Conservation (phyloP, 495 filamentous ascomycete species). For the Letharia lupina region DNA sequence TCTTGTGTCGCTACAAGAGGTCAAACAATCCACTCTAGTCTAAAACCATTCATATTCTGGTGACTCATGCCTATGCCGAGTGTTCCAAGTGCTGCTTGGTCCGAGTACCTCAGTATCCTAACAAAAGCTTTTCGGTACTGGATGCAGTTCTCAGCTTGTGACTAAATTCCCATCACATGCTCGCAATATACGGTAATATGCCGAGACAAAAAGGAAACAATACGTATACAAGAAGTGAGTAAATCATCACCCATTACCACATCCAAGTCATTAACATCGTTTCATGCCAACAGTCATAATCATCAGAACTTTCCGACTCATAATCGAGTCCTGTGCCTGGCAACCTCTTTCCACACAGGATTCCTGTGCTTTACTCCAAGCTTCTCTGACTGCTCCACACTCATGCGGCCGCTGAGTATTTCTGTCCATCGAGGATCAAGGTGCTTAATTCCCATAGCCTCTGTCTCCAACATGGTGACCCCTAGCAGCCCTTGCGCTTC, state of each 20-base stretch:
- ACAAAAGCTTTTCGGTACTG: background rate
- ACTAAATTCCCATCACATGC: background rate
- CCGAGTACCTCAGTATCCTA: background rate
- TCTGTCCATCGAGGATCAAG: conserved; percentile 11
- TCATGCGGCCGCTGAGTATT: conserved; percentile 6
- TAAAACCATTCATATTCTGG: background rate
- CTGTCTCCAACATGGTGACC: conserved; percentile 10
- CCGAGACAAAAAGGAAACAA: background rate
- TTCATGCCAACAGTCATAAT: background rate
- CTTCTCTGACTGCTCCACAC: background rate
- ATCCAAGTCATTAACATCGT: background rate
- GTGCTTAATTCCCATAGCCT: conserved; percentile 14
- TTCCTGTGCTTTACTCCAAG: conserved; percentile 13
- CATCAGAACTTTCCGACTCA: background rate
- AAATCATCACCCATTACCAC: background rate
- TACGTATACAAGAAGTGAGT: conserved; percentile 5
- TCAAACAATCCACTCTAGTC: background rate
- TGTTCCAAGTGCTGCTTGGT: background rate
- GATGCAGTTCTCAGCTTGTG: background rate
- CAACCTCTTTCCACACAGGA: background rate
- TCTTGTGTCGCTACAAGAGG: background rate
- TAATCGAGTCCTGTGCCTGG: background rate
- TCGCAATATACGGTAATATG: background rate
- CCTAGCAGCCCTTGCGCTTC: conserved; percentile 7
- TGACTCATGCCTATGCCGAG: background rate